Conservation (phyloP, 176 grass and related monocot species). For the Ensete ventricosum region DNA sequence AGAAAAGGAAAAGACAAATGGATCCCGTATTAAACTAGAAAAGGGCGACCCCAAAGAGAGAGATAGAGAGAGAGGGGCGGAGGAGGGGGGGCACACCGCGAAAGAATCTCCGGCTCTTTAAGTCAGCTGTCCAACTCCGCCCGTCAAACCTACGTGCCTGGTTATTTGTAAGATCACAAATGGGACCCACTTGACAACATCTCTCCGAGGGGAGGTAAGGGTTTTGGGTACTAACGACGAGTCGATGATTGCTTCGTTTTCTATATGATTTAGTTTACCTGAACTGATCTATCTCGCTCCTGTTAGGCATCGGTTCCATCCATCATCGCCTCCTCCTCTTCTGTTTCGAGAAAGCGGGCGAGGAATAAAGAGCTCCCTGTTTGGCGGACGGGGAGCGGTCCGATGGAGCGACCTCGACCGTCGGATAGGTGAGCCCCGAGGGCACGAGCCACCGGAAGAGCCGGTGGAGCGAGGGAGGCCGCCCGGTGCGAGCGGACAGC, state of each 20-base stretch:
- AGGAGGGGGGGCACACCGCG: not conserved
- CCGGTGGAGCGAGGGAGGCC: not conserved
- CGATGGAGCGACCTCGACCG: not conserved
- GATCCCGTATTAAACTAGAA: not conserved
- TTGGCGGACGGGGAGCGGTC: slow-evolving; percentile 2
- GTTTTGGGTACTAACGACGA: no score
- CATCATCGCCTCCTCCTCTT: not conserved
- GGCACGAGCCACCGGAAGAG: not conserved
- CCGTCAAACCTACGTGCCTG: not conserved
- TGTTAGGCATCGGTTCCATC: no score
- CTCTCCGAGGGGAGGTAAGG: not conserved
- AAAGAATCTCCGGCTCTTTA: not conserved
- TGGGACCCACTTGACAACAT: not conserved
- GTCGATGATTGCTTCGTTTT: no score
- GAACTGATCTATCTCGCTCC: no score
- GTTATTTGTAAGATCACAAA: not conserved
- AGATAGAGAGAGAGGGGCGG: not conserved
- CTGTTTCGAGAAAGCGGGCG: not conserved
- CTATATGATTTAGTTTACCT: no score
- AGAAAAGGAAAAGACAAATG: not conserved
- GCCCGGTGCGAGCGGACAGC: no score
- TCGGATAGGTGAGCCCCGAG: not conserved
- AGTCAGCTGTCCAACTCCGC: not conserved
- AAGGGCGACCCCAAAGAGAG: not conserved
- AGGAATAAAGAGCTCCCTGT: not conserved